Conservation (phyloP, 208 protist species). For the Balamuthia mandrillaris region DNA sequence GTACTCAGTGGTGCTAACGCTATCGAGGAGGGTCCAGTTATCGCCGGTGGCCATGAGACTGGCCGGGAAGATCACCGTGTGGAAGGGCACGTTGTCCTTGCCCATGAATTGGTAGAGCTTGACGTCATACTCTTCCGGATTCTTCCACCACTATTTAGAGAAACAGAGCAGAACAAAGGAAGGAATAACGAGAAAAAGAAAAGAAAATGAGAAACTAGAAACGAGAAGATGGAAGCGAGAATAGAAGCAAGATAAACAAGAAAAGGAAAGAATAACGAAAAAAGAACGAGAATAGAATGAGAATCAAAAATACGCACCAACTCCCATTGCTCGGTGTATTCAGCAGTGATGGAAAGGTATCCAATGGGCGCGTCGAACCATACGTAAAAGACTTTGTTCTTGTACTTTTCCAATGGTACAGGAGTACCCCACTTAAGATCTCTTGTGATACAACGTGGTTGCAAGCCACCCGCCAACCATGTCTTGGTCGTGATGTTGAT, state of each 20-base stretch:
- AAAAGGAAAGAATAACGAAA: not conserved
- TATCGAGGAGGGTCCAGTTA: slow-evolving; percentile 68
- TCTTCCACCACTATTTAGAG: slow-evolving; percentile 70
- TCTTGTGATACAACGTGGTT: slow-evolving; percentile 77
- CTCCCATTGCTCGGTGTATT: slow-evolving; percentile 72
- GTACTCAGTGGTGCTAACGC: slow-evolving; percentile 75
- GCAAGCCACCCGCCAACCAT: slow-evolving; percentile 74
- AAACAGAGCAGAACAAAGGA: not conserved
- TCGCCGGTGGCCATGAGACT: slow-evolving; percentile 65
- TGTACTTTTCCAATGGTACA: slow-evolving; percentile 69
- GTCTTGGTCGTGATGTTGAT: slow-evolving; percentile 57
- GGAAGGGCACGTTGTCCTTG: slow-evolving; percentile 85
- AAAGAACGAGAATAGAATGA: not conserved
- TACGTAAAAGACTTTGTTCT: slow-evolving; percentile 78
- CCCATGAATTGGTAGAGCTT: slow-evolving; percentile 81
- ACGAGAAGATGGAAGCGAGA: too few relatives aligned
- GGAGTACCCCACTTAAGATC: slow-evolving; percentile 82
- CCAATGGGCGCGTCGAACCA: slow-evolving; percentile 86
- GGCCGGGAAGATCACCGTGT: slow-evolving; percentile 81
- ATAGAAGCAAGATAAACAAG: not conserved
- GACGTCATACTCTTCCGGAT: slow-evolving; percentile 73
- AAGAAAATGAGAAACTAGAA: not conserved
- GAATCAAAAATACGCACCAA: not conserved
- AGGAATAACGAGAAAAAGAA: not conserved
- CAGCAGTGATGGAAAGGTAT: slow-evolving; percentile 79